These are phyloP conservation scores for Perkinsus olseni DNA, from an alignment of 169 alveolate genomes.

Conservation along the genomic window DNA sequence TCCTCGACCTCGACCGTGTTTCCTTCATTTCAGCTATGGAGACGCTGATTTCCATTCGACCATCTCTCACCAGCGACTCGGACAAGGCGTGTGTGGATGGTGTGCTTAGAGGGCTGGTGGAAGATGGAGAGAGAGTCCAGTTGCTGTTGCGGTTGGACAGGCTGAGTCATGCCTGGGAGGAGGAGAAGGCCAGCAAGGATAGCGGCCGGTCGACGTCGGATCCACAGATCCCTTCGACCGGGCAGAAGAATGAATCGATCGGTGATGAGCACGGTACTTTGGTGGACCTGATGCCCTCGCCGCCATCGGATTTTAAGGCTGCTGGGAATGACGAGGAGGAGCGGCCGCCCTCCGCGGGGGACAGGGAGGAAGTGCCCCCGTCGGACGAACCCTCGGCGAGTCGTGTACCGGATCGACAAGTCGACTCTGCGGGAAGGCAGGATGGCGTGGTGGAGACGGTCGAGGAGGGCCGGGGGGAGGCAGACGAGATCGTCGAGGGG, in stretches of 20 bases:
- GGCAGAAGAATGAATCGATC: background rate
- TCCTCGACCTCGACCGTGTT: background rate
- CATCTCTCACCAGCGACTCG: background rate
- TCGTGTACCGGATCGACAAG: too few species aligned
- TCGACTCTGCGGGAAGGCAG: too few species aligned
- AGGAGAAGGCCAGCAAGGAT: background rate
- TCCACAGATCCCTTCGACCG: background rate
- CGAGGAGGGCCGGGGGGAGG: too few species aligned
- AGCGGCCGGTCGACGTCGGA: background rate
- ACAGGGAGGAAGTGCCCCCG: background rate
- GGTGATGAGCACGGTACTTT: background rate
- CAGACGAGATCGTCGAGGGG: too few species aligned
- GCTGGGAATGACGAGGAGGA: background rate
- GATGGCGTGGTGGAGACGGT: too few species aligned
- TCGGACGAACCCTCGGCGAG: background rate
- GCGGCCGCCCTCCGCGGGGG: background rate
- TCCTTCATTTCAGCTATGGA: background rate
- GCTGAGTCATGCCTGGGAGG: background rate
- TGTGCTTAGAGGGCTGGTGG: background rate
- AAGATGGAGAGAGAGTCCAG: background rate
- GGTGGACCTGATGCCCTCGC: background rate
- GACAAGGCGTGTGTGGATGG: background rate
- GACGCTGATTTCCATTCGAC: background rate
- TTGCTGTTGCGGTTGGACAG: background rate
- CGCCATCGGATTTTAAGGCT: background rate